A percentile compares a stretch with the other conserved stretches of the same genome.
These are phyloP conservation scores for Boletus rubescentipes DNA, from an alignment of 768 basidiomycete genomes.

Conservation along the genomic window DNA sequence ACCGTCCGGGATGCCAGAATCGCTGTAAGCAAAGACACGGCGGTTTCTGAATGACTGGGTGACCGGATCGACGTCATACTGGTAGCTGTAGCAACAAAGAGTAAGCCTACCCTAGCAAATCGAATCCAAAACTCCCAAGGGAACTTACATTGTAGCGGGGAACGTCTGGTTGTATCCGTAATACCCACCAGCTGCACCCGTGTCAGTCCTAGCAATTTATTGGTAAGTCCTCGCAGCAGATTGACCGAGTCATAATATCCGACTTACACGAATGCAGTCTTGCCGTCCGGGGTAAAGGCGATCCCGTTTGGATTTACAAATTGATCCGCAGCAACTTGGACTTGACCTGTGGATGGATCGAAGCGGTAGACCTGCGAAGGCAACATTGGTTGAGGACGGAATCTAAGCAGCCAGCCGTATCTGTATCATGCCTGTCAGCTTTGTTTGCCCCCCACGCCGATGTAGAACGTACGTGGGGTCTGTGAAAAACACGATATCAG, in stretches of 20 bases:
- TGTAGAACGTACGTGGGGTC: slow-evolving; percentile 54
- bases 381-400: slow-evolving; percentile 64
- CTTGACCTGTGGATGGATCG: slow-evolving; percentile 61
- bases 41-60: slow-evolving; percentile 57
- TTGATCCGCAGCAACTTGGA: slow-evolving; percentile 76
- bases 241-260: not conserved
- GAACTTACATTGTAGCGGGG: slow-evolving; percentile 66
- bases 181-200: slow-evolving; percentile 38
- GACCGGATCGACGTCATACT: slow-evolving; percentile 60
- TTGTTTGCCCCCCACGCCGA: not conserved
- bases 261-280: slow-evolving; percentile 60
- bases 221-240: slow-evolving; percentile 4
- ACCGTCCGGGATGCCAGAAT: slow-evolving; percentile 68
- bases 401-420: slow-evolving; percentile 62
- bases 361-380: slow-evolving; percentile 77
- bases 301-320: slow-evolving; percentile 74
- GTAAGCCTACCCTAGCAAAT: not conserved
- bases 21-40: slow-evolving; percentile 65
- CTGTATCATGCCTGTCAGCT: slow-evolving; percentile 31
- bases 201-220: slow-evolving; percentile 32
- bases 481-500: slow-evolving; percentile 73
- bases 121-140: not conserved
- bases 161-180: slow-evolving; percentile 53
- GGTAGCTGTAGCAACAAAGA: slow-evolving; percentile 45
- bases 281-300: slow-evolving; percentile 65